phyloP scores from a whole-genome alignment of 2,329 filamentous ascomycete genomes.

The Stachybotrys echinatus region DNA sequence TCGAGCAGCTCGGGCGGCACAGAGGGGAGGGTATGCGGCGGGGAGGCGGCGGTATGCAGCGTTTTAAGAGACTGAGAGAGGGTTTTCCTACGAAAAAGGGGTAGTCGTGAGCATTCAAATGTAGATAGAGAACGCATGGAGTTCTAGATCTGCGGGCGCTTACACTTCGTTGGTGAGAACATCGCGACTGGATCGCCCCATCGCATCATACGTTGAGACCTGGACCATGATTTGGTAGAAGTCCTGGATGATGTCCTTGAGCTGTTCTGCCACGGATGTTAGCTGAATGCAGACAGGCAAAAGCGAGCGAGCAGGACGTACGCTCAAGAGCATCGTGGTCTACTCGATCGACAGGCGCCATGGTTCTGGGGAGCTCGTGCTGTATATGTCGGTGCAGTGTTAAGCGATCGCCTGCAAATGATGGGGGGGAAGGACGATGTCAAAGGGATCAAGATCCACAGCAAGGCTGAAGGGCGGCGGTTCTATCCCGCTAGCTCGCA shows the following conservation, averaged over 20 bases:
- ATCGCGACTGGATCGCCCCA: conserved; percentile 45
- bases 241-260: conserved; percentile 59
- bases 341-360: conserved; percentile 36
- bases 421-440: too few species aligned
- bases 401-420: too few species aligned
- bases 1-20: conserved; percentile 59
- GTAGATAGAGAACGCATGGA: background rate
- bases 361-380: conserved; percentile 10
- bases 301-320: too few species aligned
- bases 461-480: too few species aligned
- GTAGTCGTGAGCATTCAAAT: background rate
- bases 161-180: conserved; percentile 51
- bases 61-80: conserved; percentile 32
- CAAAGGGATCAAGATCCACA: too few species aligned
- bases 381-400: too few species aligned
- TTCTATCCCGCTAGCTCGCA: too few species aligned
- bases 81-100: conserved; percentile 24
- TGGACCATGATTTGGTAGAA: conserved; percentile 61
- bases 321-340: conserved; percentile 35
- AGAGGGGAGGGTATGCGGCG: conserved; percentile 37
- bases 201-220: conserved; percentile 53
- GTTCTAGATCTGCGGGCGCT: background rate
- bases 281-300: too few species aligned
- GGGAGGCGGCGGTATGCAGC: conserved; percentile 33
- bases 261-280: conserved; percentile 46